Base-by-base conservation (phyloP, 202 grass and related monocot genomes). In the Hordeum pubiflorum region DNA sequence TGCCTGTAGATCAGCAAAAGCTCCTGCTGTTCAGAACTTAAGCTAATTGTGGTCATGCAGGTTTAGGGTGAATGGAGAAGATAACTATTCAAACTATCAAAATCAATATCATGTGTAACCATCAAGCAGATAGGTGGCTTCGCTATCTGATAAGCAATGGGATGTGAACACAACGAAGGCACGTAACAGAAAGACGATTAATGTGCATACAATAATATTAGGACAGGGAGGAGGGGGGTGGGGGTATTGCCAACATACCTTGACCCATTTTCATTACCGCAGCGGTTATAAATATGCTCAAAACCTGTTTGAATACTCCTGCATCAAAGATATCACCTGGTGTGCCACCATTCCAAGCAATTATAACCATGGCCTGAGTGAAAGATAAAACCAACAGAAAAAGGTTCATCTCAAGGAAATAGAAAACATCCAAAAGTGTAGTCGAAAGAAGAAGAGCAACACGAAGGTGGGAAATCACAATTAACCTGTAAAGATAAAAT, bases 241-340 rank as follows among this genome's bases (percentile, higher is more conserved):
- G 5, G 2, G 1, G 5, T 10, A 15, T 68, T 29, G n/a, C 10
- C 65, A 81, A 40, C 36, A 76, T 85, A 97, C 94, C 91, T 94
- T 94, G 89, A n/a, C 90, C 78, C 33, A 97, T 63, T 79, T 92
- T 94, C 59, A 97, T 34, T 82, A 94, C 44, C 40, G 94, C 88
- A 60, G 94, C 90, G 54, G 91, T 94, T 80, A 97, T 97, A 75
- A 97, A 97, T 76, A 97, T 89, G 75, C 91, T 94, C 91, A 93
- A 91, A 83, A 97, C 90, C 58, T 94, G 82, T 77, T 91, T 91
- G 75, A 97, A 91, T 63, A 94, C 92, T 77, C 85, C 87, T 74
- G 66, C 23, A 56, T 94, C 90, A 74, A 93, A 92, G 70, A 94
- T 89, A 67, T 92, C 92, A 71, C 90, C 91, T 20, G 88, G 91